phyloP scores from a whole-genome alignment of 192 early-diverging fungal genomes.

The Coemansia sp. region DNA sequence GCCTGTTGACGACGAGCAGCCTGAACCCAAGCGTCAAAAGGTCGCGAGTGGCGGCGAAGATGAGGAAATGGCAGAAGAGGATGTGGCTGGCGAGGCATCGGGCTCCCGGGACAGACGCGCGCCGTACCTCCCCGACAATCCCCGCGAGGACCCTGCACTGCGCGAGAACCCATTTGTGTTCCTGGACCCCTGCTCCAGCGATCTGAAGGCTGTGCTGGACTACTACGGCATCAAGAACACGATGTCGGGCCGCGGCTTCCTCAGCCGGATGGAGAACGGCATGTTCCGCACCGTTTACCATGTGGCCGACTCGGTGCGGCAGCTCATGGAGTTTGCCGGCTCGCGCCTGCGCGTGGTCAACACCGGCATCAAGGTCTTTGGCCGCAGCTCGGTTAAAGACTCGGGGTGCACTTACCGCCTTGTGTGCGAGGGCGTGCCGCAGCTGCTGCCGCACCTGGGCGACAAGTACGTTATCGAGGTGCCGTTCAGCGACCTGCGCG shows the following conservation, averaged over 20 bases:
- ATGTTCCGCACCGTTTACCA: constrained; percentile 77
- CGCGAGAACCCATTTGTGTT: constrained; percentile 90
- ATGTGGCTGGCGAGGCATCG: background rate
- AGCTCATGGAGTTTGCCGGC: constrained; percentile 62
- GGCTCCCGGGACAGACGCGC: constrained; percentile 7
- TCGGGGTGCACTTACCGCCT: constrained; percentile 66
- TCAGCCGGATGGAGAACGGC: constrained; percentile 80
- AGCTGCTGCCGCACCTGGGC: constrained; percentile 56
- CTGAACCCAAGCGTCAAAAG: constrained; percentile 8
- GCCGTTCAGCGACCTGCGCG: constrained; percentile 48
- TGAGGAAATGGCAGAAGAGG: background rate
- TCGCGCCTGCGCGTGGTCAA: constrained; percentile 78
- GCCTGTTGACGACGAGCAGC: background rate
- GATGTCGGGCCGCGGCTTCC: constrained; percentile 81
- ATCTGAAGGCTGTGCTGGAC: constrained; percentile 61
- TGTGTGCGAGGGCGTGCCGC: constrained; percentile 63
- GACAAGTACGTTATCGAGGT: constrained; percentile 52
- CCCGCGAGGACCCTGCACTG: constrained; percentile 49
- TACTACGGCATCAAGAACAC: constrained; percentile 74
- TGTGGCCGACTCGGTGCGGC: constrained; percentile 78
- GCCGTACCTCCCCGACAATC: constrained; percentile 41
- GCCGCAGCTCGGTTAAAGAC: constrained; percentile 63
- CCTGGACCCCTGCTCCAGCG: constrained; percentile 57
- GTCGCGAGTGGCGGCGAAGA: background rate
- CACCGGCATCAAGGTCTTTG: constrained; percentile 88